phyloP scores from a whole-genome alignment of 371 early-diverging fungal species.

The Saksenaea oblongispora region DNA sequence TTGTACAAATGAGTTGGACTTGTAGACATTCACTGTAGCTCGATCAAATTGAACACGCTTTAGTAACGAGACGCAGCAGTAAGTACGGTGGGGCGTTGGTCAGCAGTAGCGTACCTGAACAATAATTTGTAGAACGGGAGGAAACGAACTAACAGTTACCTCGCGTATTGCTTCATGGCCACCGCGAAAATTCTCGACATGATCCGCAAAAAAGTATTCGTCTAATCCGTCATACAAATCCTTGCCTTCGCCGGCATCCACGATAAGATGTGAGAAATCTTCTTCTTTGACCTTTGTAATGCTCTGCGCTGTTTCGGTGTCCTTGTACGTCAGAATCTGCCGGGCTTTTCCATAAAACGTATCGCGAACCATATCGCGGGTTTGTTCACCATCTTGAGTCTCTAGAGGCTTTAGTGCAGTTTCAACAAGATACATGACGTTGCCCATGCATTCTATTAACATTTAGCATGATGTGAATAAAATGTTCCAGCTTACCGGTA shows the following conservation, averaged over 20 bases:
- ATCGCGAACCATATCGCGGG: conserved; percentile 45
- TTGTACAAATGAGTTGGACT: conserved; percentile 63
- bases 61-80: neutral
- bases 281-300: conserved; percentile 56
- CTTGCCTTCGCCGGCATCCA: conserved; percentile 57
- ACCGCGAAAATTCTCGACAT: conserved; percentile 51
- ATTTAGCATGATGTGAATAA: neutral
- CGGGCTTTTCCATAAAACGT: conserved; percentile 67
- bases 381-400: conserved; percentile 37
- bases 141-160: conserved; percentile 53
- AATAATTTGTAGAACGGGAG: conserved; percentile 67
- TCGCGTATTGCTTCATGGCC: conserved; percentile 56
- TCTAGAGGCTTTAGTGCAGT: conserved; percentile 46
- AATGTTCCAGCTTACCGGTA: conserved; percentile 31
- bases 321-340: conserved; percentile 58
- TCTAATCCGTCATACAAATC: conserved; percentile 66
- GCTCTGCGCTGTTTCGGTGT: conserved; percentile 34
- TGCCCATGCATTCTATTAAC: conserved; percentile 69
- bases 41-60: conserved; percentile 73
- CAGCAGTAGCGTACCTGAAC: conserved; percentile 47
- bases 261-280: conserved; percentile 65
- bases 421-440: conserved; percentile 66
- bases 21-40: conserved; percentile 57
- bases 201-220: conserved; percentile 57
- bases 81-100: neutral